phyloP scores from a whole-genome alignment of 1,139 yeast genomes.

The Magnusiomyces fungicola region DNA sequence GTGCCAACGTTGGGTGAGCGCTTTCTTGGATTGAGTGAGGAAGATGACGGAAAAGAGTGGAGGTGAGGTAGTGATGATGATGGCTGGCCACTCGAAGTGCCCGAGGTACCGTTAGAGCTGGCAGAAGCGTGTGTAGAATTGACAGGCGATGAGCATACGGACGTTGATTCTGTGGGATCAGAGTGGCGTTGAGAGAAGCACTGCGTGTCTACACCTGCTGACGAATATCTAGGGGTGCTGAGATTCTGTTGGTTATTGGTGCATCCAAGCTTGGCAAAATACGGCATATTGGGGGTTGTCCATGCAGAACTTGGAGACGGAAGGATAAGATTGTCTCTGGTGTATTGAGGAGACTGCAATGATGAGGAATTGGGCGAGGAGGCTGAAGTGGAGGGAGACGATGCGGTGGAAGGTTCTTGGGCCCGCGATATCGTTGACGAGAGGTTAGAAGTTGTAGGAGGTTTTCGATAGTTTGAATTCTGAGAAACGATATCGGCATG shows the following conservation, averaged over 20 bases:
- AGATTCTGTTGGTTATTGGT: background rate
- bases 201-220: background rate
- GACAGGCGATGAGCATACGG: background rate
- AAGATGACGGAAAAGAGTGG: background rate
- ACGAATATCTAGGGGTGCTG: too few species aligned
- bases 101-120: background rate
- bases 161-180: background rate
- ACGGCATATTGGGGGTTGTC: background rate
- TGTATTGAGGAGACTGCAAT: background rate
- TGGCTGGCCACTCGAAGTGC: background rate
- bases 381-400: background rate
- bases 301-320: background rate
- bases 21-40: background rate
- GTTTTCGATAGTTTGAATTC: background rate
- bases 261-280: background rate
- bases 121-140: background rate
- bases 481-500: background rate
- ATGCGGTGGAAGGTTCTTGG: background rate
- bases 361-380: background rate
- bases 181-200: background rate
- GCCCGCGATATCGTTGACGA: background rate
- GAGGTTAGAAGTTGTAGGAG: background rate
- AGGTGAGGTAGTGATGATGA: background rate
- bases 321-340: background rate
- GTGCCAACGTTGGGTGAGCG: background rate